A percentile compares a stretch with the other conserved stretches of the same genome.
Evolutionary conservation across 208 protist species (phyloP).

Genomic region (Trypanosoma theileri): DNA sequence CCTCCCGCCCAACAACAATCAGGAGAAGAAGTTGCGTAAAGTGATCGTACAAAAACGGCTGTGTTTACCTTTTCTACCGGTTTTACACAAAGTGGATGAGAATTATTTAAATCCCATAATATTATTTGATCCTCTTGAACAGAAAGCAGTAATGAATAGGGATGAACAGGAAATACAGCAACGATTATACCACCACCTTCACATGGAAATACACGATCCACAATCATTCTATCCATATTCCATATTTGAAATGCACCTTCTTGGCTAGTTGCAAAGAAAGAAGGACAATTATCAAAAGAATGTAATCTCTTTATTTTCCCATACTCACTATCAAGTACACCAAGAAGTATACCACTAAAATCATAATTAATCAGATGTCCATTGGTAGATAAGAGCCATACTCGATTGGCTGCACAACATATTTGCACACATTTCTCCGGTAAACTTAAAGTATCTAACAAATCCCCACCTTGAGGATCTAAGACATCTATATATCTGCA

Average conservation of each 20-base stretch:
- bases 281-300: conserved; percentile 10
- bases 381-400: conserved; percentile 16
- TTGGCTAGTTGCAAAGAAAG: conserved; percentile 25
- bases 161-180: conserved; percentile 8
- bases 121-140: conserved; percentile 16
- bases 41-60: conserved; percentile 5
- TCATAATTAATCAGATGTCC: conserved; percentile 19
- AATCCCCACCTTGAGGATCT: conserved; percentile 11
- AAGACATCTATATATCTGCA: conserved; percentile 19
- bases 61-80: background rate
- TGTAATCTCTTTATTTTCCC: conserved; percentile 1
- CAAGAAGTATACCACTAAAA: conserved; percentile 16
- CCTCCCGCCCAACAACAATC: conserved; percentile 20
- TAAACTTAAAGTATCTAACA: conserved; percentile 19
- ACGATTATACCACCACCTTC: conserved; percentile 4
- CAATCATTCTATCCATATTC: conserved; percentile 3
- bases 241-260: conserved; percentile 20
- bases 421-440: conserved; percentile 11
- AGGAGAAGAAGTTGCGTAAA: background rate
- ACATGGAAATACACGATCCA: conserved; percentile 11
- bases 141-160: background rate
- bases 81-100: background rate
- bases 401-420: background rate
- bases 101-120: conserved; percentile 2
- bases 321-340: conserved; percentile 9